These are phyloP conservation scores for Scorias spongiosa DNA, from an alignment of 2,329 filamentous ascomycete genomes.

Conservation along the genomic window DNA sequence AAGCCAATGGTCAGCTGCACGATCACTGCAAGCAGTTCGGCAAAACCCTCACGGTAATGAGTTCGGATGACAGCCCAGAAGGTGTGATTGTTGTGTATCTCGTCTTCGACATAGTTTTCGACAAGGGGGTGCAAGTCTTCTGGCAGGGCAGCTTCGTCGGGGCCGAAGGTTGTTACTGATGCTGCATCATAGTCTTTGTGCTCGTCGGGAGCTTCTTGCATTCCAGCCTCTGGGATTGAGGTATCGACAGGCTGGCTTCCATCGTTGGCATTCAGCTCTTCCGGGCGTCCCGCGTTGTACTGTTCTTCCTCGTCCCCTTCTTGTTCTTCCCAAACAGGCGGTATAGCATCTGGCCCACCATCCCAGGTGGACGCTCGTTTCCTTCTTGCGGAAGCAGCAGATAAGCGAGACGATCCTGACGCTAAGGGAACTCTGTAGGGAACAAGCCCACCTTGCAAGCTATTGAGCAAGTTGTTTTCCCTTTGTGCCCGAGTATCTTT, in stretches of 20 bases:
- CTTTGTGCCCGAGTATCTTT: slow-evolving; percentile 29
- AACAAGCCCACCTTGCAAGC: slow-evolving; percentile 7
- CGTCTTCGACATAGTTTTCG: slow-evolving; percentile 29
- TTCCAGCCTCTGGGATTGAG: neutral
- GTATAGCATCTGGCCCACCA: neutral
- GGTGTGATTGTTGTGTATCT: slow-evolving; percentile 32
- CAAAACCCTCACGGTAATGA: slow-evolving; percentile 37
- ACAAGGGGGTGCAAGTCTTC: slow-evolving; percentile 31
- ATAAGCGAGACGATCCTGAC: neutral
- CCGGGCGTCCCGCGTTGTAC: neutral
- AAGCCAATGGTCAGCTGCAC: slow-evolving; percentile 29
- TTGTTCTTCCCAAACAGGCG: slow-evolving; percentile 18
- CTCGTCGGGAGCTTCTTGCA: neutral
- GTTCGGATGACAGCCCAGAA: slow-evolving; percentile 35
- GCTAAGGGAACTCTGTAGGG: neutral
- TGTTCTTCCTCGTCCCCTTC: slow-evolving; percentile 5
- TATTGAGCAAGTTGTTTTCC: slow-evolving; percentile 13
- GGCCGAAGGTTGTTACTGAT: slow-evolving; percentile 14
- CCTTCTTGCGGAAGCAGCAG: neutral
- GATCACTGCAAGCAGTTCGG: slow-evolving; percentile 36
- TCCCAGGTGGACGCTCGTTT: neutral
- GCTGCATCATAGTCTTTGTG: slow-evolving; percentile 4
- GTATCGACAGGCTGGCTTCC: neutral
- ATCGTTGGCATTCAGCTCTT: neutral
- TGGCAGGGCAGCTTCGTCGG: slow-evolving; percentile 20